Percentiles rank a stretch among this genome's conserved stretches.
Evolutionary conservation across 805 yeast species (phyloP).

Genomic region (Saccharomycopsis fermentans): DNA sequence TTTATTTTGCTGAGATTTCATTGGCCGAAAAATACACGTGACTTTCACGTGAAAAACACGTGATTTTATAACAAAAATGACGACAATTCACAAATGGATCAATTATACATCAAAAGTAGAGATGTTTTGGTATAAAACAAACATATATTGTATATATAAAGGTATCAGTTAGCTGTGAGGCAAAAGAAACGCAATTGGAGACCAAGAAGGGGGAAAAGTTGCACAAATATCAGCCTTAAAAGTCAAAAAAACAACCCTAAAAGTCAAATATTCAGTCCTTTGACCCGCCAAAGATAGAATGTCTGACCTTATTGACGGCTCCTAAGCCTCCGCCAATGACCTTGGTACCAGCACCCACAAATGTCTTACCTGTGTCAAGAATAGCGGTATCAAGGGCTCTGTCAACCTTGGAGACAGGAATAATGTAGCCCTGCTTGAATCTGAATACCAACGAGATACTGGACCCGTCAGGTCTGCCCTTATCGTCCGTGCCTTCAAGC

Average conservation of each 20-base stretch:
- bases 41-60: background rate
- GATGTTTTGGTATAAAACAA: too few relatives aligned
- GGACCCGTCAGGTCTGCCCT: constrained; percentile 42
- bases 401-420: constrained; percentile 29
- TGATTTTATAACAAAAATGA: too few relatives aligned
- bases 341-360: constrained; percentile 37
- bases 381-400: constrained; percentile 26
- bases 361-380: constrained; percentile 41
- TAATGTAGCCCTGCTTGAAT: constrained; percentile 64
- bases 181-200: too few relatives aligned
- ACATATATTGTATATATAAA: too few relatives aligned
- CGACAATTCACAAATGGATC: too few relatives aligned
- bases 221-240: too few relatives aligned
- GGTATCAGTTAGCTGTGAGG: too few relatives aligned
- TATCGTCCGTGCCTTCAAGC: constrained; percentile 36
- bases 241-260: too few relatives aligned
- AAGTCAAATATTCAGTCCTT: background rate
- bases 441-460: constrained; percentile 44
- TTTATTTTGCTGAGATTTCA: background rate
- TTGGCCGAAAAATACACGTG: background rate
- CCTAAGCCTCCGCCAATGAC: constrained; percentile 28
- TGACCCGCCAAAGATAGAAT: constrained; percentile 30
- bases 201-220: background rate
- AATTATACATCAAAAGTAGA: too few relatives aligned
- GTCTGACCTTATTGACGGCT: constrained; percentile 30